phyloP scores from a whole-genome alignment of 148 eudicot genomes.

The Salicornia ramosissima region DNA sequence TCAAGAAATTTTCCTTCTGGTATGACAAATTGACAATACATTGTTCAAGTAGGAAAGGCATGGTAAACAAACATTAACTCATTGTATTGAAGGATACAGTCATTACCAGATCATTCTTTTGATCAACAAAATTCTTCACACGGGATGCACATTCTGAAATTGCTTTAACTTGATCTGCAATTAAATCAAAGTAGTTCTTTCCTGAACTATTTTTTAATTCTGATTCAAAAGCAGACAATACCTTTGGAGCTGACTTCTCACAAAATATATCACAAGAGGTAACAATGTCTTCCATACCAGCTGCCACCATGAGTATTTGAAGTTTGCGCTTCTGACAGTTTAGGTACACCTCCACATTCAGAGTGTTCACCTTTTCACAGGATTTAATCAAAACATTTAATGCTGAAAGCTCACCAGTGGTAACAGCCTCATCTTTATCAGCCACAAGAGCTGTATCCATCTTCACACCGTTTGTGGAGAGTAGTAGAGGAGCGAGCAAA shows the following conservation, averaged over 20 bases:
- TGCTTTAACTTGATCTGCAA: slow-evolving; percentile 76
- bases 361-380: slow-evolving; percentile 54
- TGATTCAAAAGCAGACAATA: slow-evolving; percentile 36
- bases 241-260: slow-evolving; percentile 28
- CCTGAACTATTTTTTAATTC: slow-evolving; percentile 46
- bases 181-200: slow-evolving; percentile 41
- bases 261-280: slow-evolving; percentile 35
- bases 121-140: slow-evolving; percentile 54
- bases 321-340: slow-evolving; percentile 78
- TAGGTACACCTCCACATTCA: slow-evolving; percentile 55
- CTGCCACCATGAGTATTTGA: slow-evolving; percentile 66
- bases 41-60: too few relatives aligned
- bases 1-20: too few relatives aligned
- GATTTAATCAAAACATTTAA: slow-evolving; percentile 63
- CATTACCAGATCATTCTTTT: slow-evolving; percentile 46
- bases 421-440: slow-evolving; percentile 44
- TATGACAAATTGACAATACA: too few relatives aligned
- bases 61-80: neutral
- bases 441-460: slow-evolving; percentile 35
- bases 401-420: slow-evolving; percentile 65
- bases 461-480: slow-evolving; percentile 50
- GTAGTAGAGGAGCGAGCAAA: slow-evolving; percentile 70
- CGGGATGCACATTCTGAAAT: slow-evolving; percentile 69
- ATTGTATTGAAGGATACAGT: neutral
- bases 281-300: slow-evolving; percentile 54